These are phyloP conservation scores for Rachicladosporium sp. DNA, from an alignment of 2,329 filamentous ascomycete genomes.

Conservation along the genomic window DNA sequence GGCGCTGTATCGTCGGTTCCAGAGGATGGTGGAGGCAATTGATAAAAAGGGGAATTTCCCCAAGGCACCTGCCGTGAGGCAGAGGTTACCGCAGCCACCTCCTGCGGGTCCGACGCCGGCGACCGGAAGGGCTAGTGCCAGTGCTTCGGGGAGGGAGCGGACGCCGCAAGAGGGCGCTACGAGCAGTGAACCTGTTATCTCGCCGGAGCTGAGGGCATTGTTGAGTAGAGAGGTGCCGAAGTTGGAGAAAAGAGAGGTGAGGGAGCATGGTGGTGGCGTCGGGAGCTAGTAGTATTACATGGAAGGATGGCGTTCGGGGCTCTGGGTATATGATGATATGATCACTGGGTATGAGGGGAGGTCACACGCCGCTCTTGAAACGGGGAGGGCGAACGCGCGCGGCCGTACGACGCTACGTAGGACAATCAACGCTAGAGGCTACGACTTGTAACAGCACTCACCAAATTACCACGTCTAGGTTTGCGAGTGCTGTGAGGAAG, in stretches of 20 bases:
- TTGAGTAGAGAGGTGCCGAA: slow-evolving; percentile 48
- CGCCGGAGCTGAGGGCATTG: slow-evolving; percentile 48
- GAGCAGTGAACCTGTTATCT: slow-evolving; percentile 42
- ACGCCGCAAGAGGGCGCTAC: slow-evolving; percentile 20
- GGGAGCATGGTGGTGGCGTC: slow-evolving; percentile 32
- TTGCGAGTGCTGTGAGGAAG: no score
- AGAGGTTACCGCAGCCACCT: slow-evolving; percentile 32
- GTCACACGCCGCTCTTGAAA: no score
- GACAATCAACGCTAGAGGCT: no score
- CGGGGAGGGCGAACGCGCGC: no score
- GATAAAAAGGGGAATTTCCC: slow-evolving; percentile 88
- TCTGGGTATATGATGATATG: no score
- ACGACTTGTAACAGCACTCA: no score
- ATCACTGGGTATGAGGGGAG: no score
- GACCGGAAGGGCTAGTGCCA: slow-evolving; percentile 7
- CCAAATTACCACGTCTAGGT: no score
- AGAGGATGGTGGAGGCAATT: slow-evolving; percentile 76
- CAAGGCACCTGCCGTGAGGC: slow-evolving; percentile 33
- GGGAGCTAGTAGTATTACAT: slow-evolving; percentile 6
- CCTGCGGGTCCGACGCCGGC: slow-evolving; percentile 8
- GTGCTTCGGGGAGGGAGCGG: slow-evolving; percentile 27
- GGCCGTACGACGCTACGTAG: no score
- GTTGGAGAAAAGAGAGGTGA: slow-evolving; percentile 34
- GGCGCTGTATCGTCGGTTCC: slow-evolving; percentile 74
- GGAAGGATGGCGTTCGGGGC: no score